A percentile compares a stretch with the other conserved stretches of the same genome.
Evolutionary conservation across 2,329 filamentous ascomycete genomes (phyloP).

Genomic region (Alternaria sp.): DNA sequence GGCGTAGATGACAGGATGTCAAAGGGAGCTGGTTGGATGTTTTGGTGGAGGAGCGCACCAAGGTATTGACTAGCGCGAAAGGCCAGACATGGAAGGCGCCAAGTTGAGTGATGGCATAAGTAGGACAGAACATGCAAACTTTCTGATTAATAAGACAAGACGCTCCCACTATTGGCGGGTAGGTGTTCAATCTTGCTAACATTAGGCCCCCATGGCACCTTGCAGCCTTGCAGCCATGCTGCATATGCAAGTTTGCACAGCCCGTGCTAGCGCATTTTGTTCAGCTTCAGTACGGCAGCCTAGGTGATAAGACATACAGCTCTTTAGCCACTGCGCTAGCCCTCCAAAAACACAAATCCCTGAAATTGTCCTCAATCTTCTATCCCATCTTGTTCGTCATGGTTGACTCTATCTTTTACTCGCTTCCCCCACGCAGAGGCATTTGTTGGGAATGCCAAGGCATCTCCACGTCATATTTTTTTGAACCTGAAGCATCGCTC

Average conservation of each 20-base stretch:
- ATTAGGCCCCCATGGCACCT: too few species aligned
- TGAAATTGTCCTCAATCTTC: not conserved
- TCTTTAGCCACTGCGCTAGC: not conserved
- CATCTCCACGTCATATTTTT: not conserved
- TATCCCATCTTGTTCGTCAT: not conserved
- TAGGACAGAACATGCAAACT: too few species aligned
- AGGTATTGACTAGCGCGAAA: too few species aligned
- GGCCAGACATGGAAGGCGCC: too few species aligned
- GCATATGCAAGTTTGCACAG: not conserved
- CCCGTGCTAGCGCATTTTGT: not conserved
- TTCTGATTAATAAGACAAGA: too few species aligned
- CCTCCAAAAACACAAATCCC: not conserved
- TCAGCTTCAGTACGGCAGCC: not conserved
- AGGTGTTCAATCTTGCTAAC: too few species aligned
- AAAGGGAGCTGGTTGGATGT: too few species aligned
- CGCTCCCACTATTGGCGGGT: accelerated
- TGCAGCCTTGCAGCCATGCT: too few species aligned
- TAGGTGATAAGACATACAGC: not conserved
- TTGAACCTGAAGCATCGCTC: not conserved
- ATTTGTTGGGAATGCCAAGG: not conserved
- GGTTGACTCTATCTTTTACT: not conserved
- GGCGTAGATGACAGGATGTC: too few species aligned
- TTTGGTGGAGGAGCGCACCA: too few species aligned
- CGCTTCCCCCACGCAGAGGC: too few species aligned
- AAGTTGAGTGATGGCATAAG: too few species aligned